Evolutionary conservation across 1,284 basidiomycete genomes (phyloP), one percentile per base, ranked within the genome.

Genomic region (Meira miltonrushii): DNA sequence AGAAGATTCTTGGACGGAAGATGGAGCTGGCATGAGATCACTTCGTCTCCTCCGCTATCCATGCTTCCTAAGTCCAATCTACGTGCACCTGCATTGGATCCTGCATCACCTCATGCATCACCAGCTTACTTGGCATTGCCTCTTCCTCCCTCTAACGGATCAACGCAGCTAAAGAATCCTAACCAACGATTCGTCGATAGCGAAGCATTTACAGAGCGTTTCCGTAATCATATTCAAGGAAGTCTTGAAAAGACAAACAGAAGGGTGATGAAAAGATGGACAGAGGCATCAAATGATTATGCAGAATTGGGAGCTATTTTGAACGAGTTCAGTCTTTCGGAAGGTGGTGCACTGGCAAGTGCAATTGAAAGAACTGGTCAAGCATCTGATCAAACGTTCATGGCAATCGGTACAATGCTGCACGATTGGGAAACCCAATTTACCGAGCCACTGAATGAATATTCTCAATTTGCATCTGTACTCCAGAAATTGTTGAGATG

Each of bases 231-330:
- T 80, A 82, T 99, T 62, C 84, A 84, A 60, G 88, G 90, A 1
- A 89, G 86, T 2, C 89, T 98, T 88, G 95, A 99, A 79, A 96
- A 92, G 79, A 90, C 96, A 28, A 94, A 95, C 41, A 85, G 94
- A 41, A 82, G 93, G 58, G 84, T 88, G 9, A 85, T 93, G 75
- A 95, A 95, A 80, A 84, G 95, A 49, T 99, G 95, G 95, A 85
- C 60, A 86, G 94, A 98, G 67, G 85, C 86, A 64, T 86, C 90
- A 1, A 87, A 89, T 58, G 95, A 98, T 77, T 88, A 94, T 80
- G 87, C 89, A 12, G 95, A 99, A 73, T 85, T 99, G 7, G 95
- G 95, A 40, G 95, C 91, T 6, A 87, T 90, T 6, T 82, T 98
- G 75, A 98, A 99, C 77, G 95, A 90, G 0, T 97, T 95, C 76